These are phyloP conservation scores for Aschersonia sp. DNA, from an alignment of 2,329 filamentous ascomycete species.

Conservation along the genomic window DNA sequence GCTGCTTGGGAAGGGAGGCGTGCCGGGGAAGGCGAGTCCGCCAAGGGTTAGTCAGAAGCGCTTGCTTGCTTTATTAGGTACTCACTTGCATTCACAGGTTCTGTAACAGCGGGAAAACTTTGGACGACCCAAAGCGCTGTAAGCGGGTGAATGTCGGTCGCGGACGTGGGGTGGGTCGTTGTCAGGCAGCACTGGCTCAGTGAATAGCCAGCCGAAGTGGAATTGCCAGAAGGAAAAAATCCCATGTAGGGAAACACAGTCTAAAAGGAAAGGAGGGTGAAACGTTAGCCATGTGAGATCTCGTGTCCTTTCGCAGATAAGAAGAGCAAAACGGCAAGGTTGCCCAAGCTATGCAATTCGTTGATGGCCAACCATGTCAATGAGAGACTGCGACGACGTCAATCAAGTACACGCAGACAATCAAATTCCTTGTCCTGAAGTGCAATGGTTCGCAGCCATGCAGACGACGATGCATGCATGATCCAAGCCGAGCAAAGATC, in stretches of 20 bases:
- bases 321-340: too few species aligned
- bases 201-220: background rate
- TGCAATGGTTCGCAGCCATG: background rate
- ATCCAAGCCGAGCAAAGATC: background rate
- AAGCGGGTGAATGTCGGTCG: conserved; percentile 7
- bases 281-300: background rate
- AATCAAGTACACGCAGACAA: background rate
- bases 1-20: background rate
- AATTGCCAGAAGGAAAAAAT: too few species aligned
- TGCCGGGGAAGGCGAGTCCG: background rate
- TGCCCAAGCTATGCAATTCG: background rate
- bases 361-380: background rate
- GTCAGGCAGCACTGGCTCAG: background rate
- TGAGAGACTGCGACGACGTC: background rate
- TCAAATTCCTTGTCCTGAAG: background rate
- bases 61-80: conserved; percentile 5
- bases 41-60: background rate
- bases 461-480: background rate
- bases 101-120: conserved; percentile 1
- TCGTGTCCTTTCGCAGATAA: too few species aligned
- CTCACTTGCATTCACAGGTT: background rate
- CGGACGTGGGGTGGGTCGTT: background rate
- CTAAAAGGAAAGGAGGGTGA: background rate
- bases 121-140: background rate
- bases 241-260: too few species aligned